Conservation (phyloP, 148 eudicot genomes). For the Diospyros kaki region DNA sequence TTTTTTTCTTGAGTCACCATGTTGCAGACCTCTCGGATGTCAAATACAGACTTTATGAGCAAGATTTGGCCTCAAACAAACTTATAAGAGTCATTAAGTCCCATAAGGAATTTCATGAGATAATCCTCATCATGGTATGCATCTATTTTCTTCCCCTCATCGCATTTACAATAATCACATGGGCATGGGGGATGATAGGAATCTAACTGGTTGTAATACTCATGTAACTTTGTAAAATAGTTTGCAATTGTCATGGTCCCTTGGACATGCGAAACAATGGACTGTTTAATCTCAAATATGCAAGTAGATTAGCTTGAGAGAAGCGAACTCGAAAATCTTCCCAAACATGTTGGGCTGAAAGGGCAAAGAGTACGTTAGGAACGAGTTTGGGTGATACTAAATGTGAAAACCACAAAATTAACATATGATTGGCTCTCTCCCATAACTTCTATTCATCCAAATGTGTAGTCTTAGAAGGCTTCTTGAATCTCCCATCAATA, state of each 20-base stretch:
- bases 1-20: background rate
- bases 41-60: background rate
- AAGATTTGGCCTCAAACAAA: background rate
- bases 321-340: background rate
- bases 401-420: no score
- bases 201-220: no score
- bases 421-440: no score
- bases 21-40: background rate
- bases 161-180: no score
- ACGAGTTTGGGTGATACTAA: background rate
- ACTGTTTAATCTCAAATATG: no score
- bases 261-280: background rate
- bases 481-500: background rate
- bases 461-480: background rate
- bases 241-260: background rate
- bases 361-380: background rate
- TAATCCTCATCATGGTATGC: background rate
- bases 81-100: background rate
- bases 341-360: background rate
- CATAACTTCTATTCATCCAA: background rate
- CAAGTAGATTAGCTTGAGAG: no score
- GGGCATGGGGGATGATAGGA: no score
- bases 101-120: no score
- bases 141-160: background rate
- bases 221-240: no score